Evolutionary conservation across 192 early-diverging fungal species (phyloP), one percentile per base, ranked within the genome.

Genomic region (Coemansia sp.): DNA sequence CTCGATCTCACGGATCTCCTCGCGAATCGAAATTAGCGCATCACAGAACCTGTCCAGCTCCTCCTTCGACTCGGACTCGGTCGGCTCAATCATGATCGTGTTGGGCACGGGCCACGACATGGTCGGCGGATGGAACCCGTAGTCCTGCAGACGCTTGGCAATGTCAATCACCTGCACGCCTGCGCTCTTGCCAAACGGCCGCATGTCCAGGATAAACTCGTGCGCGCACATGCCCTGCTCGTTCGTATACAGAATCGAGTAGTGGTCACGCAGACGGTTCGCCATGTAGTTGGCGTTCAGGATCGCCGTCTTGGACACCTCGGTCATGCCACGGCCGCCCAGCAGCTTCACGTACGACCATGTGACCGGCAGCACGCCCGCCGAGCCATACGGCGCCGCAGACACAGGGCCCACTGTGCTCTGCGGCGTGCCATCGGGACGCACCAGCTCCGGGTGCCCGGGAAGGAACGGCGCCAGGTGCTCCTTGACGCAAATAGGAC

Each of bases 71-170:
- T 99, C 96, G 46, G 91, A 94, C 65, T 99, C 96, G 38, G 96
- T 99, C 13, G 96, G 96, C 78, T 99, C 96, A 56, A 99, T 85
- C 96, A 99, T 99, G 37, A 99, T 84, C 10, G 96, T 99, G 82
- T 96, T 95, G 51, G 90, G 78, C 18, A 97, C 94, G 17, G 96
- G 96, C 86, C 92, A 99, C 14, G 93, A 96, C 96, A 99, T 99
- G 62, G 96, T 99, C 26, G 96, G 96, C 26, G 82, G 84, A 76
- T 99, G 96, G 81, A 99, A 99, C 17, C 94, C 91, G 62, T 97
- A 99, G 75, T 99, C 96, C 74, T 94, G 87, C 38, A 99, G 82
- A 30, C 96, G 88, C 82, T 99, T 99, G 69, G 96, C 96, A 67
- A 99, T 84, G 63, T 99, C 96, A 44, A 99, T 89, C 8, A 88